phyloP scores from a whole-genome alignment of 2,329 filamentous ascomycete species.

The Arthrobotrys megalospora region DNA sequence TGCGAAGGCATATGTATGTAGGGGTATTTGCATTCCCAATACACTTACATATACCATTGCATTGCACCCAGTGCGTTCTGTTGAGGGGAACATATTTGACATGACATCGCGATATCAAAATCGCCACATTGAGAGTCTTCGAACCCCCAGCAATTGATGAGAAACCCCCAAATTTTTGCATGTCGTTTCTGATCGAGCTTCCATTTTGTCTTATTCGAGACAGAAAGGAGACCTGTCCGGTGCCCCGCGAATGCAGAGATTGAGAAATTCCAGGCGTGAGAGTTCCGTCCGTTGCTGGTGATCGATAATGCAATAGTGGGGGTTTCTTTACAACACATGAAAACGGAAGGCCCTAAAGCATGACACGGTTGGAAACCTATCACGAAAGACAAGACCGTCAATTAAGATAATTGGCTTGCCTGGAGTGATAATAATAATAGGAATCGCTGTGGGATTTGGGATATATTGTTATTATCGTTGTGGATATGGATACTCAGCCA shows the following conservation, averaged over 20 bases:
- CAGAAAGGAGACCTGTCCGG: conserved; percentile 34
- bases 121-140: conserved; percentile 30
- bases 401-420: conserved; percentile 25
- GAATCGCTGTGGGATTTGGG: conserved; percentile 3
- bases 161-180: conserved; percentile 42
- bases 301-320: conserved; percentile 44
- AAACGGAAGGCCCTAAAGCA: conserved; percentile 49
- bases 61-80: conserved; percentile 32
- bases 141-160: conserved; percentile 35
- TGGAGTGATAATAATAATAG: background rate
- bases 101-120: conserved; percentile 36
- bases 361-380: conserved; percentile 15
- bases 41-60: conserved; percentile 31
- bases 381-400: background rate
- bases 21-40: conserved; percentile 32
- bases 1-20: conserved; percentile 40
- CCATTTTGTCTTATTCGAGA: conserved; percentile 43
- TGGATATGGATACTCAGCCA: conserved; percentile 4
- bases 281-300: conserved; percentile 32
- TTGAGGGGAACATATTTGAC: conserved; percentile 22
- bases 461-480: background rate
- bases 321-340: conserved; percentile 44
- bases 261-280: conserved; percentile 40
- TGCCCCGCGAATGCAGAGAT: conserved; percentile 36
- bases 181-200: conserved; percentile 49